phyloP scores from a whole-genome alignment of 768 basidiomycete genomes.

The Calvatia gigantea region DNA sequence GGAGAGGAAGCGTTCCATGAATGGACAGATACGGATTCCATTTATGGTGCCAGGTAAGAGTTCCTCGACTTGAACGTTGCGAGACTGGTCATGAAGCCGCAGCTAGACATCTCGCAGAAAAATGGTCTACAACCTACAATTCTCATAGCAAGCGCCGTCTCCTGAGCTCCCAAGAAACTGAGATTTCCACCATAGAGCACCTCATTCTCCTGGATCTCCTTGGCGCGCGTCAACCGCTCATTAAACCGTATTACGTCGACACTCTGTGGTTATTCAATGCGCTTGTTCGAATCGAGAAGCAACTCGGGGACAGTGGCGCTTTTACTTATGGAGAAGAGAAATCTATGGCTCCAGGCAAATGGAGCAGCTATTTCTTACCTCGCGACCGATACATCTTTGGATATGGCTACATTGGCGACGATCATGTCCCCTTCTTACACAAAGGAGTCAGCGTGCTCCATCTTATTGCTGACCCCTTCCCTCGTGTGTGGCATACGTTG shows the following conservation, averaged over 20 bases:
- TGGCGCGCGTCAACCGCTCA: conserved; percentile 69
- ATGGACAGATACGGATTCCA: conserved; percentile 88
- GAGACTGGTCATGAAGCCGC: not conserved
- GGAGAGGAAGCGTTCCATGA: conserved; percentile 94
- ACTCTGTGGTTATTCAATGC: conserved; percentile 94
- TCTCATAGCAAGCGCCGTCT: conserved; percentile 59
- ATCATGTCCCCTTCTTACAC: conserved; percentile 87
- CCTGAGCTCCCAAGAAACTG: conserved; percentile 50
- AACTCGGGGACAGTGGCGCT: conserved; percentile 62
- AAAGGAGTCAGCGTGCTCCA: conserved; percentile 87
- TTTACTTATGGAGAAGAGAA: conserved; percentile 47
- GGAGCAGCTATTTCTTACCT: conserved; percentile 65
- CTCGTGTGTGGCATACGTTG: conserved; percentile 83
- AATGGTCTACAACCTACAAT: conserved; percentile 74
- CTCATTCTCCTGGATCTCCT: conserved; percentile 91
- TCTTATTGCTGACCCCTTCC: conserved; percentile 87
- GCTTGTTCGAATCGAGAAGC: conserved; percentile 65
- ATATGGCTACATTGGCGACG: conserved; percentile 76
- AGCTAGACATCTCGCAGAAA: conserved; percentile 79
- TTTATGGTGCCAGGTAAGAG: conserved; percentile 87
- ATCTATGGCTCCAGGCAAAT: conserved; percentile 43
- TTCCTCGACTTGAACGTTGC: not conserved
- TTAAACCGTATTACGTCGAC: conserved; percentile 79
- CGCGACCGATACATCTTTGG: conserved; percentile 37
- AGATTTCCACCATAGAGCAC: conserved; percentile 81